Evolutionary conservation across 352 stramenopile genomes (phyloP).

Genomic region (Peronospora destructor): DNA sequence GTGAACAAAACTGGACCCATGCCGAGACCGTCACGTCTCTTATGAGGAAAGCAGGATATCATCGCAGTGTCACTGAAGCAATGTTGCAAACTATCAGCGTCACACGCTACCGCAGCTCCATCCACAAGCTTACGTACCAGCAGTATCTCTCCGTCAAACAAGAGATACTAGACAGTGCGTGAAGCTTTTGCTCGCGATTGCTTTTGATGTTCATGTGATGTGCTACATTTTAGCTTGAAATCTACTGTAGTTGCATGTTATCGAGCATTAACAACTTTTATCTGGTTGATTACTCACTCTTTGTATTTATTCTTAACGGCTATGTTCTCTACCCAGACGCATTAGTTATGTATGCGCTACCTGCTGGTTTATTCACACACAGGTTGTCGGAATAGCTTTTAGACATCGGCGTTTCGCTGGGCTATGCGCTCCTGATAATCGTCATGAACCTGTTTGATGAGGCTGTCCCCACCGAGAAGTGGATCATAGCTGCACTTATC

Average conservation of each 20-base stretch:
- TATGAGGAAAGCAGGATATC: slow-evolving; percentile 73
- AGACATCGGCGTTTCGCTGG: slow-evolving; percentile 28
- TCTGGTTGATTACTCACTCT: slow-evolving; percentile 16
- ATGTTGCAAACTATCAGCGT: slow-evolving; percentile 63
- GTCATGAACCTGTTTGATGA: slow-evolving; percentile 68
- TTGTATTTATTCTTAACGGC: slow-evolving; percentile 2
- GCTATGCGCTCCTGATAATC: slow-evolving; percentile 70
- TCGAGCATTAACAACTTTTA: slow-evolving; percentile 25
- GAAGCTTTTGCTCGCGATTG: neutral
- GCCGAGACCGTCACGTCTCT: slow-evolving; percentile 70
- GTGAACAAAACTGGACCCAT: slow-evolving; percentile 68
- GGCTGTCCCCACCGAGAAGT: slow-evolving; percentile 48
- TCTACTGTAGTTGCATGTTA: slow-evolving; percentile 4
- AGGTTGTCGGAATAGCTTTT: slow-evolving; percentile 7
- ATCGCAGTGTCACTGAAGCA: slow-evolving; percentile 40
- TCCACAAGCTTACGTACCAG: slow-evolving; percentile 75
- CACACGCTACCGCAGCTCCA: slow-evolving; percentile 75
- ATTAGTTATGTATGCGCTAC: slow-evolving; percentile 2
- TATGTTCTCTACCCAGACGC: slow-evolving; percentile 19
- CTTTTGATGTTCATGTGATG: neutral
- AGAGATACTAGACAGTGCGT: slow-evolving; percentile 23
- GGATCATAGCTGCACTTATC: slow-evolving; percentile 59
- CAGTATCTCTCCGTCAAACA: slow-evolving; percentile 71
- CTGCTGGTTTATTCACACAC: neutral
- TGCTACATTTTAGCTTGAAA: slow-evolving; percentile 3